Conservation (phyloP, 73 alveolate species). For the Tetrahymena borealis region DNA sequence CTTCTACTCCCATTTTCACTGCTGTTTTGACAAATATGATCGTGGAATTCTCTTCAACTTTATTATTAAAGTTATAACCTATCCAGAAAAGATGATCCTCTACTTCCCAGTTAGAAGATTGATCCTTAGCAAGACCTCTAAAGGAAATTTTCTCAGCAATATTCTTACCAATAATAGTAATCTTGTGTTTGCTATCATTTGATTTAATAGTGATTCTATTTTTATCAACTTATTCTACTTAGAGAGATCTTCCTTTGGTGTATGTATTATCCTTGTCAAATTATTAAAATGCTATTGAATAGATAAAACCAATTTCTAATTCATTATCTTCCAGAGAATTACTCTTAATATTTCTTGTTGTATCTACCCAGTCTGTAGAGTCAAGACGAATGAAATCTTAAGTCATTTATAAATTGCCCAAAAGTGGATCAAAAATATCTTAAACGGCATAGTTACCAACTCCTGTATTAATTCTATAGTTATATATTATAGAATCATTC, state of each 20-base stretch:
- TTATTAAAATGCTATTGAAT: background rate
- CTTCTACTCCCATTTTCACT: background rate
- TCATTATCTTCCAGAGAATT: background rate
- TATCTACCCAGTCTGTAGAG: background rate
- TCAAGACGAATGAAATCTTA: background rate
- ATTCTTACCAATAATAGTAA: background rate
- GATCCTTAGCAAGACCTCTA: background rate
- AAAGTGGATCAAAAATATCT: constrained; percentile 17
- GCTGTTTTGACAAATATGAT: background rate
- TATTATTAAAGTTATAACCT: background rate
- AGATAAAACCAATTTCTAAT: background rate
- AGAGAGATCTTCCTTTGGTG: background rate
- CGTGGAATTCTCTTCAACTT: background rate
- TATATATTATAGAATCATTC: constrained; percentile 10
- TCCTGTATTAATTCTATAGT: constrained; percentile 15
- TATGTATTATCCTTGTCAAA: background rate
- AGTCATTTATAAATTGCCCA: background rate
- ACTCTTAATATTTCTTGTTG: background rate
- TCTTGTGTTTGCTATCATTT: background rate
- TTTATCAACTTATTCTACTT: background rate
- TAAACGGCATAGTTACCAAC: constrained; percentile 3
- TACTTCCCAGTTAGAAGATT: background rate
- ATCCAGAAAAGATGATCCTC: background rate
- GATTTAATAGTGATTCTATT: background rate
- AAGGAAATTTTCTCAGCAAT: background rate